Evolutionary conservation across 2,329 filamentous ascomycete species (phyloP), one percentile per base, ranked within the genome.

Genomic region (Rhynchosporium secalis): DNA sequence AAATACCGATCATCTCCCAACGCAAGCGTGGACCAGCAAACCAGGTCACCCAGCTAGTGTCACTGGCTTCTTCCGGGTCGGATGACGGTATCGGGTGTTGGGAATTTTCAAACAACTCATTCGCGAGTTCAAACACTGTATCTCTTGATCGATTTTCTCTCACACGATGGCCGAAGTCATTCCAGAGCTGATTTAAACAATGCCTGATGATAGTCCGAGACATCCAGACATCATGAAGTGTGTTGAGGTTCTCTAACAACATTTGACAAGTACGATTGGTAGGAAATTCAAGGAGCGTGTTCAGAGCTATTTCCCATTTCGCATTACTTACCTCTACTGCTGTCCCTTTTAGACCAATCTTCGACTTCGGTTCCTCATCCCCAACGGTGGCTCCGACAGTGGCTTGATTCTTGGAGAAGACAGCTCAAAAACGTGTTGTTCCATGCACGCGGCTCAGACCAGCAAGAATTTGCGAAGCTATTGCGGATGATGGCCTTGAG

Each of bases 1-100:
- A 26, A 13, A 62, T 58, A 12, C 60, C 60, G 5, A 62, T 54
- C 55, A 62, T 62, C 46, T 62, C 60, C 54, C 54, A 62, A 8
- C 54, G 54, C 2, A 62, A 20, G 4, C 43, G 2, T 1, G 55
- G 29, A 13, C 60, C 60, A 38, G 46, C 47, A 45, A 62, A 62
- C 54, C 54, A 58, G 28, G 58, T 62, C 7, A 38, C 3, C 60
- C 60, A 62, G 13, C n/a, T 56, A 20, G 12, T 29, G 10, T 62
- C 60, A 4, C 33, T 28, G 13, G 4, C 13, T 20, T 10, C 51
- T 7, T 3, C 20, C 15, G 26, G 33, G 10, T 45, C 28, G 3
- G 36, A 29, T 9, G 6, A 28, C 5, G 52, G 28, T 7, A 46
- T 6, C 29, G 46, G 38, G 10, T n/a, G 15, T 12, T 58, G 57